Evolutionary conservation across 192 early-diverging fungal species (phyloP).

Genomic region (Coemansia sp.): DNA sequence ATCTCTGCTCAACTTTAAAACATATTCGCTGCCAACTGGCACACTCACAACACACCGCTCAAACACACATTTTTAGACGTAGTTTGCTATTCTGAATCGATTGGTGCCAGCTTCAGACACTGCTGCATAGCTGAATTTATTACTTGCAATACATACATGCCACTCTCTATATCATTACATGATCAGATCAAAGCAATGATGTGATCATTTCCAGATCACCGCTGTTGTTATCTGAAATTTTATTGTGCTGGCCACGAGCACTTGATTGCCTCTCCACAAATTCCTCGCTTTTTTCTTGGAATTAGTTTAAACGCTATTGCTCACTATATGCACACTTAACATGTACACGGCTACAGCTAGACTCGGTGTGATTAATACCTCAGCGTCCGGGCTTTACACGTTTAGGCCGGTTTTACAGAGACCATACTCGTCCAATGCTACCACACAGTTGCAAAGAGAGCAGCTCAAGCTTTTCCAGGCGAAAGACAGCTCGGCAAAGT

Average conservation of each 20-base stretch:
- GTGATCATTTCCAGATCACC: no score
- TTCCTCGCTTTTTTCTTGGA: background rate
- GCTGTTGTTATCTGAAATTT: background rate
- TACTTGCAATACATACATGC: background rate
- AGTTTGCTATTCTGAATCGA: background rate
- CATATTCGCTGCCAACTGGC: no score
- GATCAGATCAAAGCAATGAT: background rate
- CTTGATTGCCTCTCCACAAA: background rate
- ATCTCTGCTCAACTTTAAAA: no score
- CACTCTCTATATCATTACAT: background rate
- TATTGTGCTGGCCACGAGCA: background rate
- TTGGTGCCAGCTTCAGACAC: background rate
- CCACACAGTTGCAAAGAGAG: background rate
- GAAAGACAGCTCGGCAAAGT: background rate
- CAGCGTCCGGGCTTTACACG: background rate
- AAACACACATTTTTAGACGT: background rate
- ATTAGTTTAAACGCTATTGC: background rate
- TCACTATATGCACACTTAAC: background rate
- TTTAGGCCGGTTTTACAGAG: background rate
- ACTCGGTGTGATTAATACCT: background rate
- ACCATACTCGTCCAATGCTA: background rate
- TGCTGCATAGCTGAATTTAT: background rate
- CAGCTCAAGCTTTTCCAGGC: background rate
- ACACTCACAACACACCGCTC: no score
- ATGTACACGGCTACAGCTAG: conserved; percentile 1